Evolutionary conservation across 2,329 filamentous ascomycete genomes (phyloP).

Genomic region (Helotiales sp.): DNA sequence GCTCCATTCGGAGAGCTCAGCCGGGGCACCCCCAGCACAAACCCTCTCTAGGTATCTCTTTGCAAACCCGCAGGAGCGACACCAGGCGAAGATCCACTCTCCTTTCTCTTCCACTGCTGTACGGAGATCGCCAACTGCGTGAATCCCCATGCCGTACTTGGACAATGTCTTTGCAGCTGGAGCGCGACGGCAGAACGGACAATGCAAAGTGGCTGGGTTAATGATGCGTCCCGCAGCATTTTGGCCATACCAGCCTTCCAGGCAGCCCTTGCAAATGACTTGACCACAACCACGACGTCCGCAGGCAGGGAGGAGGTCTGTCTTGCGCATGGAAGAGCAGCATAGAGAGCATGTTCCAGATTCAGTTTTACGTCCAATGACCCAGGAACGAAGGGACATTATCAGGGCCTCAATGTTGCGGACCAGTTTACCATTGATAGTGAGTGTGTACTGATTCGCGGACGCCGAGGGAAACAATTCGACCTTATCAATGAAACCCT

Average conservation of each 20-base stretch:
- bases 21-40: conserved; percentile 17
- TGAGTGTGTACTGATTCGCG: background rate
- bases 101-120: conserved; percentile 15
- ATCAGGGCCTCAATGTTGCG: conserved; percentile 14
- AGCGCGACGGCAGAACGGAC: conserved; percentile 20
- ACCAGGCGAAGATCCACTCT: conserved; percentile 22
- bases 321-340: conserved; percentile 16
- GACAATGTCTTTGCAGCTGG: conserved; percentile 17
- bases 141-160: conserved; percentile 23
- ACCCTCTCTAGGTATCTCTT: conserved; percentile 18
- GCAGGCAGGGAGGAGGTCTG: conserved; percentile 13
- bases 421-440: conserved; percentile 16
- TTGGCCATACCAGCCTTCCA: conserved; percentile 21
- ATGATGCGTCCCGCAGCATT: conserved; percentile 19
- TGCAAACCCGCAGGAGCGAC: conserved; percentile 12
- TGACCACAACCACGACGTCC: conserved; percentile 17
- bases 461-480: conserved; percentile 12
- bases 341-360: conserved; percentile 19
- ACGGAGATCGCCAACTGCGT: conserved; percentile 17
- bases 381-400: conserved; percentile 16
- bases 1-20: conserved; percentile 7
- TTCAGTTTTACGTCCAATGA: conserved; percentile 14
- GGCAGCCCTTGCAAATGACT: conserved; percentile 13
- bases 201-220: conserved; percentile 18
- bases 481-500: conserved; percentile 12